Base-by-base conservation (phyloP, 495 filamentous ascomycete genomes). In the Delitschia confertaspora region DNA sequence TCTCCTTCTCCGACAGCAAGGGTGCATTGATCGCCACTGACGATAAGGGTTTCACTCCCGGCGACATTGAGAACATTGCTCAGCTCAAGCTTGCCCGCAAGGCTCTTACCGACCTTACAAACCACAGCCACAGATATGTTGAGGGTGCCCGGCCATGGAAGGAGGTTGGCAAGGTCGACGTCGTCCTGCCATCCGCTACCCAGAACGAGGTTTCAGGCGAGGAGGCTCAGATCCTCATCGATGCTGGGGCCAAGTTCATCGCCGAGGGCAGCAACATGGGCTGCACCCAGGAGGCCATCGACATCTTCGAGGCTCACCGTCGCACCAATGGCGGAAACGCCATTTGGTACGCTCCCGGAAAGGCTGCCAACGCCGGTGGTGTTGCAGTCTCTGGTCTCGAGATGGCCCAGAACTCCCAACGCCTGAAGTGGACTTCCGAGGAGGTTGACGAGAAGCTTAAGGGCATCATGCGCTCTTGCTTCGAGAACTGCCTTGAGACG, bases 191-290 rank as follows among this genome's bases (percentile, higher is more conserved):
- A 23, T 87, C 71, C 51, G 91, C 91, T 21, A 98, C 91, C 48
- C 91, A 98, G 74, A 98, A 98, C 72, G 91, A 98, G 65, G 87
- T 98, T 53, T 82, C 71, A 59, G 77, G 79, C 56, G 84, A 89
- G 60, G 91, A 98, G 69, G 91, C 88, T 37, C 68, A 83, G 67
- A 78, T 74, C 14, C 73, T 98, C 24, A 78, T 95, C 42, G 74
- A 72, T 41, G 72, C 69, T 46, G 91, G 91, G 50, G 72, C 70
- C 53, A 78, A 79, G 62, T 95, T 89, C 74, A 78, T 96, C 57
- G 91, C 91, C 44, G 91, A 98, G 69, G 91, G 91, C 19, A 88
- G 82, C 68, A 98, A 98, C 73, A 98, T 98, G 89, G 91, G 91
- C 41, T 95, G 86, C 71, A 93, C 88, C 34, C 88, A 89, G 69